These are phyloP conservation scores for Neurospora sp. DNA, from an alignment of 495 filamentous ascomycete genomes.

Conservation along the genomic window DNA sequence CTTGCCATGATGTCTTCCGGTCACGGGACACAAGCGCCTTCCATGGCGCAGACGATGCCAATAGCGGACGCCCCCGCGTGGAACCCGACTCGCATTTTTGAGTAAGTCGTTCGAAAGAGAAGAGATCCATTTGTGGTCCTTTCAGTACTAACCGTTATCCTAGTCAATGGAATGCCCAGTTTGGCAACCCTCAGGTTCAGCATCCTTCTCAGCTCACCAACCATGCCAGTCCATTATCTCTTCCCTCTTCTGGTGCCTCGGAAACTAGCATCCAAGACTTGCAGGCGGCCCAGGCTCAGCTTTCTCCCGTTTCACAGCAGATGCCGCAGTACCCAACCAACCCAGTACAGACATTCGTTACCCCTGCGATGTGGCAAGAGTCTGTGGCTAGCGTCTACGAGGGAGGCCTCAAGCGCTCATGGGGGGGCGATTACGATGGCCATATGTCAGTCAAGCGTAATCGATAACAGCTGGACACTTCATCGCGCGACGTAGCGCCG, in stretches of 20 bases:
- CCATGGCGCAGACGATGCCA: constrained; percentile 40
- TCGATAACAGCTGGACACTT: background rate
- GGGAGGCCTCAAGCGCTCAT: constrained; percentile 64
- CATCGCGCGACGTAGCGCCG: background rate
- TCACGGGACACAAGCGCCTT: constrained; percentile 34
- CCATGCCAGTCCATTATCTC: constrained; percentile 32
- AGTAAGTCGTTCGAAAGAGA: constrained; percentile 48
- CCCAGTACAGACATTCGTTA: constrained; percentile 58
- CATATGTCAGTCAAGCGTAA: constrained; percentile 18
- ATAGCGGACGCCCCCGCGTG: constrained; percentile 64
- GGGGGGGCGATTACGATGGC: constrained; percentile 50
- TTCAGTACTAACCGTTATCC: constrained; percentile 19
- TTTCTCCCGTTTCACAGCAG: constrained; percentile 43
- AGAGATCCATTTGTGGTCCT: background rate
- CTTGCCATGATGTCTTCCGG: constrained; percentile 63
- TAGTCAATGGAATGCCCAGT: constrained; percentile 88
- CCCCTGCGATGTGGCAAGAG: constrained; percentile 93
- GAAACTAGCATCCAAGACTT: constrained; percentile 43
- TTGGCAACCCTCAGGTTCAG: constrained; percentile 54
- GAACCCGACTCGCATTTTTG: constrained; percentile 91
- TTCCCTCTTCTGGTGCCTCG: constrained; percentile 35
- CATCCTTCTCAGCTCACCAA: constrained; percentile 25
- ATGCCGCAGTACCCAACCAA: constrained; percentile 46
- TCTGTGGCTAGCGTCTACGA: constrained; percentile 86
- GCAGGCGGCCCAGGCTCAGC: constrained; percentile 35